Base-by-base conservation (phyloP, 148 eudicot species). In the Talinum fruticosum region DNA sequence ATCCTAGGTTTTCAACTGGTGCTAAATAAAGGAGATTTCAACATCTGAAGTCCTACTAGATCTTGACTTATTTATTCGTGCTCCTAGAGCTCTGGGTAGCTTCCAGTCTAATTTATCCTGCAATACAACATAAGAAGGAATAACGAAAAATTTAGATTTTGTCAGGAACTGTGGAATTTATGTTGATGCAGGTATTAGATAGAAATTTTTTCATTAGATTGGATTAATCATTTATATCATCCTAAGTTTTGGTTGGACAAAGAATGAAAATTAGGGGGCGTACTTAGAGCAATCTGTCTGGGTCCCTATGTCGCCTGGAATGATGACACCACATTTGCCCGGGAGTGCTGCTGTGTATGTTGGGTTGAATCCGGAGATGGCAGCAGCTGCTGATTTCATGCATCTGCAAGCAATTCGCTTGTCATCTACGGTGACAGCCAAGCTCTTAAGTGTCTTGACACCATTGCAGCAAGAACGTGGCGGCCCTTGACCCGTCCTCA, bases 261-360 rank as follows among this genome's bases (percentile, higher is more conserved):
- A 59, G 15, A 1, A 24, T 24, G 66, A 28, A 28, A 62, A 18
- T 10, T 62, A 62, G n/a, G 19, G 21, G 12, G 10, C 45, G 49
- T 81, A 86, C 88, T 51, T 75, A 53, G 86, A 53, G 84, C 88
- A 86, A 66, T 86, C 82, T 30, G 81, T 83, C 73, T 69, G 47
- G 66, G 83, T 75, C 81, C 86, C 79, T 65, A 83, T 76, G 51
- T 65, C 33, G 78, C 76, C 84, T 10, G 86, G 80, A 75, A 86
- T 36, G 72, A 28, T 81, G 59, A 83, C 83, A 26, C 88, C 88
- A 53, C 88, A 86, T 66, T 72, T 77, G 14, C 71, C 30, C 1
- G 86, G 88, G 26, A 86, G 82, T 8, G 76, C 79, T 18, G 78
- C 76, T 0, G 83, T 84, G 26, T 72, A 66, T 8, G n/a, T 37